A percentile compares a stretch with the other conserved stretches of the same genome.
Evolutionary conservation across 495 filamentous ascomycete genomes (phyloP).

Genomic region (Cercophora scortea): DNA sequence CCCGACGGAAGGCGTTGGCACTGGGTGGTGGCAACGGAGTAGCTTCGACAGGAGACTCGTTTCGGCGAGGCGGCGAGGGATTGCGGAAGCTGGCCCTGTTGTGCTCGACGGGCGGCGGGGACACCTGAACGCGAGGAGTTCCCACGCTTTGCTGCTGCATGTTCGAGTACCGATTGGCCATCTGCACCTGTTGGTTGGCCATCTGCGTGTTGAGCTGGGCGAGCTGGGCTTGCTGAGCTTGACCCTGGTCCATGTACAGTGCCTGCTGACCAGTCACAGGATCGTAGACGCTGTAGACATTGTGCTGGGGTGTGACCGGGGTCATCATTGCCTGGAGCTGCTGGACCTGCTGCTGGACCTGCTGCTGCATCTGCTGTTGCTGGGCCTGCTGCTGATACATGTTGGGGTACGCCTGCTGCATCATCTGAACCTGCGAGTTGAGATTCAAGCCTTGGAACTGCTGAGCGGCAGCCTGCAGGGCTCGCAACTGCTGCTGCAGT

Average conservation of each 20-base stretch:
- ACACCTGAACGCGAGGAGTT: conserved; percentile 64
- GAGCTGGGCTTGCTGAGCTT: conserved; percentile 26
- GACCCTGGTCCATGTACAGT: conserved; percentile 46
- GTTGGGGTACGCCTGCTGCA: conserved; percentile 35
- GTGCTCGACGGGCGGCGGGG: conserved; percentile 56
- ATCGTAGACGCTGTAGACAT: conserved; percentile 76
- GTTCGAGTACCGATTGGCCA: conserved; percentile 14
- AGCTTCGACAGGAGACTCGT: conserved; percentile 53
- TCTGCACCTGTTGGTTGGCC: conserved; percentile 20
- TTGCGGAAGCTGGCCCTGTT: conserved; percentile 46
- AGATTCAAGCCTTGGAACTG: conserved; percentile 73
- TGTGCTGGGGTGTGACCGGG: conserved; percentile 31
- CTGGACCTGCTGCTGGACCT: conserved; percentile 39
- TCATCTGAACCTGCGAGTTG: conserved; percentile 35
- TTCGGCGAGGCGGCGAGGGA: conserved; percentile 62
- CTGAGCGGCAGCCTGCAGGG: conserved; percentile 54
- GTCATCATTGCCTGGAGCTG: conserved; percentile 64
- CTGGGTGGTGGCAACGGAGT: conserved; percentile 72
- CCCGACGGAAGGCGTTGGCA: conserved; percentile 78
- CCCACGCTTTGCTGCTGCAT: conserved; percentile 33
- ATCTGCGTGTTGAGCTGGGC: conserved; percentile 26
- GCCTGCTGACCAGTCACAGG: conserved; percentile 72
- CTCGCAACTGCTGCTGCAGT: conserved; percentile 54
- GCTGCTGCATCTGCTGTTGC: conserved; percentile 13
- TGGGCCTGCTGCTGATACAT: conserved; percentile 38